Conservation (phyloP, 2,329 filamentous ascomycete genomes). For the Pseudogymnoascus sp. region DNA sequence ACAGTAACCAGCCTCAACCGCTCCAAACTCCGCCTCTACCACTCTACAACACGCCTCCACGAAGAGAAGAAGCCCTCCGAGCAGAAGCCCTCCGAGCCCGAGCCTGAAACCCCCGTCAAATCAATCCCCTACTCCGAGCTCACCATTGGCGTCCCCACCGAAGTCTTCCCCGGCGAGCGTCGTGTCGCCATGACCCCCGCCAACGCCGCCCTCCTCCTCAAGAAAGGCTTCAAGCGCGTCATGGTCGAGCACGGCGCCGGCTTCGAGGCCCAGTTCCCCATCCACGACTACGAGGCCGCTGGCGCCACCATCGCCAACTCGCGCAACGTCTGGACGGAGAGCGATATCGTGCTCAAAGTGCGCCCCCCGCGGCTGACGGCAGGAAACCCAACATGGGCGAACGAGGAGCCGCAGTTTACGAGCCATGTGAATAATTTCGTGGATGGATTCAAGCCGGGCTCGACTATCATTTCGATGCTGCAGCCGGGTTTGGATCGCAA, state of each 20-base stretch:
- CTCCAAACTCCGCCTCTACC: not conserved
- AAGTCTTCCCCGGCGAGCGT: slow-evolving; percentile 71
- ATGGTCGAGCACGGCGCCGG: slow-evolving; percentile 79
- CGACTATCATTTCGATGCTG: slow-evolving; percentile 75
- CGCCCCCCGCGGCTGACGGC: slow-evolving; percentile 54
- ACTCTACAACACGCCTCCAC: not conserved
- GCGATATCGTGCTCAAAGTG: slow-evolving; percentile 80
- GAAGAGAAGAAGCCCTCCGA: not conserved
- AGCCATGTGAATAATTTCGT: slow-evolving; percentile 47
- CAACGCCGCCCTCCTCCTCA: slow-evolving; percentile 73
- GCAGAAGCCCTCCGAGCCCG: not conserved
- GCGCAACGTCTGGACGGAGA: slow-evolving; percentile 62
- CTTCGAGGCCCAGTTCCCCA: slow-evolving; percentile 65
- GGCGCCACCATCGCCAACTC: slow-evolving; percentile 71
- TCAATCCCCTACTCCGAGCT: slow-evolving; percentile 58
- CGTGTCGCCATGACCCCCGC: slow-evolving; percentile 79
- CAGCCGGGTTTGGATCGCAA: slow-evolving; percentile 67
- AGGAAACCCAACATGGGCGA: not conserved
- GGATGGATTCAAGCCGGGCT: slow-evolving; percentile 57
- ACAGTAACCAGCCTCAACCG: not conserved
- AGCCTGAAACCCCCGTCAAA: not conserved
- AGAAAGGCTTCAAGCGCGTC: slow-evolving; percentile 75
- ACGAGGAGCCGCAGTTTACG: slow-evolving; percentile 36
- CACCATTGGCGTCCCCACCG: slow-evolving; percentile 70
- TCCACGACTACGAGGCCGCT: slow-evolving; percentile 68